Evolutionary conservation across 805 yeast species (phyloP).

Genomic region (Hagleromyces aurorensis): DNA sequence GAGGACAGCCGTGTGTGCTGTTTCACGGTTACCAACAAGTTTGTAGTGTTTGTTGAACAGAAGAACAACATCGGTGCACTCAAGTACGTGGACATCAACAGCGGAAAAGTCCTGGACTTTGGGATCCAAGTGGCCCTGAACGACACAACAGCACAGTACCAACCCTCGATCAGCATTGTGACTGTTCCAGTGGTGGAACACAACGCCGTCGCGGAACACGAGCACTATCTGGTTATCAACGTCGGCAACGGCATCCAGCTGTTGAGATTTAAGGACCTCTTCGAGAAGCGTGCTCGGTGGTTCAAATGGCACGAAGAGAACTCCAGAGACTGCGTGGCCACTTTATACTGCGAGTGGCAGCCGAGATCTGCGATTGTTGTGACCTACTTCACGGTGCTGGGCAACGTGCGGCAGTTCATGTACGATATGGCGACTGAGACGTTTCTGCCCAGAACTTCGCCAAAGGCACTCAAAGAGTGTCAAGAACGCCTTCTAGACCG

Average conservation of each 20-base stretch:
- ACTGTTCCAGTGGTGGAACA: constrained; percentile 5
- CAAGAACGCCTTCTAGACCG: constrained; percentile 4
- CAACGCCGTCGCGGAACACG: not conserved
- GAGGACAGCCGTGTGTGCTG: constrained; percentile 9
- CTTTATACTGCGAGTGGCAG: constrained; percentile 9
- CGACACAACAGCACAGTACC: no score
- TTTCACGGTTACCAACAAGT: constrained; percentile 6
- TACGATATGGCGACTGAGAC: constrained; percentile 5
- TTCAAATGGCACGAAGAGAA: constrained; percentile 10
- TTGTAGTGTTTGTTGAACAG: constrained; percentile 8
- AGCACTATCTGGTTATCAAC: constrained; percentile 9
- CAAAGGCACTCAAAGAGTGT: constrained; percentile 3
- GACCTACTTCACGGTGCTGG: constrained; percentile 13
- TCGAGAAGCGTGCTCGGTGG: not conserved
- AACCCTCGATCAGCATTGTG: no score
- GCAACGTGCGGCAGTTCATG: constrained; percentile 9
- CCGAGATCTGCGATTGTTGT: constrained; percentile 9
- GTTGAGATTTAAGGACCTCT: constrained; percentile 9
- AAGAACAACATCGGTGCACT: not conserved
- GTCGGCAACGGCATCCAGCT: constrained; percentile 14
- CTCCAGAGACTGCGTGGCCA: constrained; percentile 7
- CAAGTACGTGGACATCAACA: no score
- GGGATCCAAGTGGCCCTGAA: no score
- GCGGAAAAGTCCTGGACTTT: no score
- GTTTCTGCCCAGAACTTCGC: constrained; percentile 5